A percentile compares a stretch with the other conserved stretches of the same genome.
These are phyloP conservation scores for Hypoxylon fuscum DNA, from an alignment of 495 filamentous ascomycete genomes.

Conservation along the genomic window DNA sequence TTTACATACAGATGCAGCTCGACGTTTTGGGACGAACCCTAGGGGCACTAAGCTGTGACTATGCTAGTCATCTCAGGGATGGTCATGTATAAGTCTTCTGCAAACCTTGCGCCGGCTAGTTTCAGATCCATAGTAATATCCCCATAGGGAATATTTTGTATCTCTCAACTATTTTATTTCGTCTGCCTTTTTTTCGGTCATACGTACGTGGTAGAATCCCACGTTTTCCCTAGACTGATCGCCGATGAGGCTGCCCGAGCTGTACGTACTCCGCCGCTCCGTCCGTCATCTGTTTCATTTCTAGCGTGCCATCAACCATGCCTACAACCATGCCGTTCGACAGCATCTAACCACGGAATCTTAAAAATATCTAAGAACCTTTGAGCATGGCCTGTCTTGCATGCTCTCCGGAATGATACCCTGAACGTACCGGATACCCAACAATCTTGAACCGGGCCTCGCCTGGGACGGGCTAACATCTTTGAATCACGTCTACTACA, in stretches of 20 bases:
- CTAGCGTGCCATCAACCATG: conserved; percentile 36
- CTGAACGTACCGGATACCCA: conserved; percentile 40
- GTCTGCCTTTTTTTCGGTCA: background rate
- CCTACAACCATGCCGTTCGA: conserved; percentile 20
- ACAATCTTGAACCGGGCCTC: conserved; percentile 38
- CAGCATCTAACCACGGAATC: conserved; percentile 28
- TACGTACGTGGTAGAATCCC: conserved; percentile 4
- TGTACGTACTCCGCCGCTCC: conserved; percentile 28
- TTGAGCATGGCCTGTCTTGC: conserved; percentile 35
- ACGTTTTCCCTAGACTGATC: conserved; percentile 23
- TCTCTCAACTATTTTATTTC: conserved; percentile 2
- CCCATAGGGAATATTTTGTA: conserved; percentile 1
- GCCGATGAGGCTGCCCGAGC: conserved; percentile 37
- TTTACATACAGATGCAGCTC: conserved; percentile 35
- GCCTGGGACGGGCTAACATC: conserved; percentile 28
- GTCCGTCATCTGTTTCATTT: conserved; percentile 32
- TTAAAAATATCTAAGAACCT: conserved; percentile 33
- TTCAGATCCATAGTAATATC: conserved; percentile 24
- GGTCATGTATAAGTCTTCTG: conserved; percentile 21
- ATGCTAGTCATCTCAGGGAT: conserved; percentile 43
- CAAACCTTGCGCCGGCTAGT: conserved; percentile 33
- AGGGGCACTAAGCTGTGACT: conserved; percentile 32
- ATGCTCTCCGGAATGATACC: conserved; percentile 39
- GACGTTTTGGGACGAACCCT: conserved; percentile 40
- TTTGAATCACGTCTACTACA: conserved; percentile 20